These are phyloP conservation scores for Grigorovia jiainica DNA, from an alignment of 805 yeast species.

Conservation along the genomic window DNA sequence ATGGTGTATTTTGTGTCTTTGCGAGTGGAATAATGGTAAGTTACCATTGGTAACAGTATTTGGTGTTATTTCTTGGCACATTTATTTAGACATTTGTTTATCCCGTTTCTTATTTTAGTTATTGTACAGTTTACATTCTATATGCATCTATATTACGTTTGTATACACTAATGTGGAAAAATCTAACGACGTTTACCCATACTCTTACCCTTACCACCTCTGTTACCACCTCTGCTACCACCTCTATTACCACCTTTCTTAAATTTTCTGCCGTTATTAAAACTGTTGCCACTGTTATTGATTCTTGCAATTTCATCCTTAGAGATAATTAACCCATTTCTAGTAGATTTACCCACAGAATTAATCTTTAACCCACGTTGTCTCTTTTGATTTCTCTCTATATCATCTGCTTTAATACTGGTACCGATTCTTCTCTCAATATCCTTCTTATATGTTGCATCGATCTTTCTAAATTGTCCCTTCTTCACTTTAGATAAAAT, in stretches of 20 bases:
- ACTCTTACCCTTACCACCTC: not conserved
- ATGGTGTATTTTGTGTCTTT: no score
- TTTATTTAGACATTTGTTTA: no score
- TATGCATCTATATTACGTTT: no score
- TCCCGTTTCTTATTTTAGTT: no score
- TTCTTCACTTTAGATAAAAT: conserved; percentile 63
- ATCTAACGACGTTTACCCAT: conserved; percentile 1
- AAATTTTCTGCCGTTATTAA: conserved; percentile 5
- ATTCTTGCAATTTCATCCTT: conserved; percentile 47
- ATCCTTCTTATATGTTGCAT: conserved; percentile 33
- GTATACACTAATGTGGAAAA: no score
- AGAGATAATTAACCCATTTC: conserved; percentile 68
- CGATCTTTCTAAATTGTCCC: conserved; percentile 56
- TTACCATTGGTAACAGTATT: no score
- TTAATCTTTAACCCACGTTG: conserved; percentile 74
- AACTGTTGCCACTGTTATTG: conserved; percentile 1
- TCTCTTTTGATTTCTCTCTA: conserved; percentile 36
- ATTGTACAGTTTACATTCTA: no score
- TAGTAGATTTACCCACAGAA: conserved; percentile 65
- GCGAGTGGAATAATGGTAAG: no score
- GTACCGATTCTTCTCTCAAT: conserved; percentile 34
- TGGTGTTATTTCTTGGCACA: no score
- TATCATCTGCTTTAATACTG: conserved; percentile 43
- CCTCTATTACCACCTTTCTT: conserved; percentile 2
- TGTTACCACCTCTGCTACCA: no score